Conservation (phyloP, 805 yeast species). For the Lipomyces starkeyi region DNA sequence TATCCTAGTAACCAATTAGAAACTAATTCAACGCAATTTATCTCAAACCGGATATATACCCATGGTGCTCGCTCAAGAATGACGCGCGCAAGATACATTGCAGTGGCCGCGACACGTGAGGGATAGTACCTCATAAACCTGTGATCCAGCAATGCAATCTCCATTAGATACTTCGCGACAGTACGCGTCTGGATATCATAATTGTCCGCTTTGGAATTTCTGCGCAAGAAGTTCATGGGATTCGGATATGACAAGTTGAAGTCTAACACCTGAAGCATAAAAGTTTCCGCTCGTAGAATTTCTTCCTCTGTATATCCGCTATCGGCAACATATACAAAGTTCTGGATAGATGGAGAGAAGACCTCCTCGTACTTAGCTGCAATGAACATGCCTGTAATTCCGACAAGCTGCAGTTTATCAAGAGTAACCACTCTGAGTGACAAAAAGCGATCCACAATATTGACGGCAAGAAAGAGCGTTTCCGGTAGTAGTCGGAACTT, state of each 20-base stretch:
- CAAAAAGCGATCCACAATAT: slow-evolving; percentile 87
- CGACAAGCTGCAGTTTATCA: slow-evolving; percentile 87
- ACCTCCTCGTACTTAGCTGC: slow-evolving; percentile 97
- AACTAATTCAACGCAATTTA: neutral
- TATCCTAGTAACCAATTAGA: slow-evolving; percentile 62
- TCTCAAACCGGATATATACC: slow-evolving; percentile 16
- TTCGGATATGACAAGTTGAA: slow-evolving; percentile 98
- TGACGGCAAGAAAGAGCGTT: slow-evolving; percentile 84
- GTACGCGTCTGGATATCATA: slow-evolving; percentile 94
- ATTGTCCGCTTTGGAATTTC: slow-evolving; percentile 95
- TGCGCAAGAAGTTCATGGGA: slow-evolving; percentile 93
- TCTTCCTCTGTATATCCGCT: slow-evolving; percentile 83
- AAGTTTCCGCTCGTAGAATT: slow-evolving; percentile 84
- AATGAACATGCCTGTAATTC: slow-evolving; percentile 90
- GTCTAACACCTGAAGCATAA: slow-evolving; percentile 86
- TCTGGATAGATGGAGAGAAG: slow-evolving; percentile 90
- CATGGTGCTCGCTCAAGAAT: slow-evolving; percentile 64
- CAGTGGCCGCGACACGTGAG: slow-evolving; percentile 95
- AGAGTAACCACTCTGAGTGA: slow-evolving; percentile 77
- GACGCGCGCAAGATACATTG: slow-evolving; percentile 81
- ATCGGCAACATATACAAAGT: slow-evolving; percentile 91
- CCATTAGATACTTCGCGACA: slow-evolving; percentile 89
- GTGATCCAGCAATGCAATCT: slow-evolving; percentile 88
- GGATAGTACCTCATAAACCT: slow-evolving; percentile 86
- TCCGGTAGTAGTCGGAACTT: slow-evolving; percentile 89